Percentiles rank a stretch among this genome's conserved stretches.
phyloP scores from a whole-genome alignment of 768 basidiomycete genomes.

The Hygrocybe punicea region DNA sequence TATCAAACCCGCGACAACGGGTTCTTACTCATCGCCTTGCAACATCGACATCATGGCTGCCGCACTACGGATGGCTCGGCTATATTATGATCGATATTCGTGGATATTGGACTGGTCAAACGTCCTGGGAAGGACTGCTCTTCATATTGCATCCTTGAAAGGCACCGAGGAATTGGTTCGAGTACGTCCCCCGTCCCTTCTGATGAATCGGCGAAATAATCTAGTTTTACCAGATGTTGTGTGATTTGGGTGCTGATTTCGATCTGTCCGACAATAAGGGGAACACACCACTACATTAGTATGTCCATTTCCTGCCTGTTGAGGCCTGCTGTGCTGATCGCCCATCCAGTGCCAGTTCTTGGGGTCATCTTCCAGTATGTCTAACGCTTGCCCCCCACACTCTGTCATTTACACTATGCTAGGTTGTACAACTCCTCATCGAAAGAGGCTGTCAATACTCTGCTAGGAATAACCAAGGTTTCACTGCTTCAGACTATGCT shows the following conservation, averaged over 20 bases:
- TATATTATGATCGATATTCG: conserved; percentile 84
- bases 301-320: conserved; percentile 32
- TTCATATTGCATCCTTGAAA: conserved; percentile 83
- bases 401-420: conserved; percentile 9
- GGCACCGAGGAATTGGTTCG: conserved; percentile 88
- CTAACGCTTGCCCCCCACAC: not conserved
- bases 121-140: conserved; percentile 80
- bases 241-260: conserved; percentile 85
- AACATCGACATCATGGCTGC: conserved; percentile 67
- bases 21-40: conserved; percentile 45
- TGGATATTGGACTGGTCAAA: conserved; percentile 93
- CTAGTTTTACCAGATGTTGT: conserved; percentile 64
- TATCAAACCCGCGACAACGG: conserved; percentile 51
- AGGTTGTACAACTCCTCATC: conserved; percentile 83
- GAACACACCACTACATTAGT: conserved; percentile 93
- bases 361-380: conserved; percentile 78
- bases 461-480: conserved; percentile 85
- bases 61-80: conserved; percentile 77
- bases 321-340: conserved; percentile 8
- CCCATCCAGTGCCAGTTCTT: conserved; percentile 69
- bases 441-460: conserved; percentile 83
- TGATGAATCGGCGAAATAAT: not conserved
- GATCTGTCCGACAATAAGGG: conserved; percentile 89
- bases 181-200: conserved; percentile 45
- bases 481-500: conserved; percentile 89